These are phyloP conservation scores for Aspergillus fumigatiaffinis DNA, from an alignment of 2,329 filamentous ascomycete genomes.

Conservation along the genomic window DNA sequence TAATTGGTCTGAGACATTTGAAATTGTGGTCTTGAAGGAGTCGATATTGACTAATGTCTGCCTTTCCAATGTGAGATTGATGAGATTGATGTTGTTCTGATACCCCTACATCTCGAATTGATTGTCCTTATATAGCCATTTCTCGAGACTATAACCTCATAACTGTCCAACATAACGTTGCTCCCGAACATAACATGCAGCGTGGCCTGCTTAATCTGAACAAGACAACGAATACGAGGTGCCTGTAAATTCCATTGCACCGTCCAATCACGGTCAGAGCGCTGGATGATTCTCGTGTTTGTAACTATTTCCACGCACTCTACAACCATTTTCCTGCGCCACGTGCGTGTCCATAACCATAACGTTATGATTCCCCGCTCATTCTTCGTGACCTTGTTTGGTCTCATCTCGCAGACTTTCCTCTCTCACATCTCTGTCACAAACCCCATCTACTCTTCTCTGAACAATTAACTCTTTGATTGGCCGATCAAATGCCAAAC, in stretches of 20 bases:
- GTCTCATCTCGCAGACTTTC: background rate
- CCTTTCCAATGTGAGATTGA: too few species aligned
- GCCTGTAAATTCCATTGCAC: background rate
- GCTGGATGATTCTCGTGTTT: background rate
- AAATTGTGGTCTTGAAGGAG: background rate
- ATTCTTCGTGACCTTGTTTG: background rate
- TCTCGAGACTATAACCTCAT: background rate
- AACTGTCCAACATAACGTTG: too few species aligned
- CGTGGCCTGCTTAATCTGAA: too few species aligned
- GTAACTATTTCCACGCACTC: background rate
- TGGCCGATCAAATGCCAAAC: background rate
- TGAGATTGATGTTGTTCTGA: background rate
- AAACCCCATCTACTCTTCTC: background rate
- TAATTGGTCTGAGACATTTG: conserved; percentile 21
- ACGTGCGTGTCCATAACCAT: background rate
- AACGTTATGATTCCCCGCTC: conserved; percentile 3
- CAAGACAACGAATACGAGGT: background rate
- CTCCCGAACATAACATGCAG: background rate
- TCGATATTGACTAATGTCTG: too few species aligned
- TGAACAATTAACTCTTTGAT: background rate
- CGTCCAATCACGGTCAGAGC: background rate
- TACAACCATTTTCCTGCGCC: background rate
- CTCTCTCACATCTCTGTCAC: background rate
- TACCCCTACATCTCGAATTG: background rate
- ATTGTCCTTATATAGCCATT: background rate